phyloP scores from a whole-genome alignment of 1,284 basidiomycete genomes.

The Cryptococcus sp. region DNA sequence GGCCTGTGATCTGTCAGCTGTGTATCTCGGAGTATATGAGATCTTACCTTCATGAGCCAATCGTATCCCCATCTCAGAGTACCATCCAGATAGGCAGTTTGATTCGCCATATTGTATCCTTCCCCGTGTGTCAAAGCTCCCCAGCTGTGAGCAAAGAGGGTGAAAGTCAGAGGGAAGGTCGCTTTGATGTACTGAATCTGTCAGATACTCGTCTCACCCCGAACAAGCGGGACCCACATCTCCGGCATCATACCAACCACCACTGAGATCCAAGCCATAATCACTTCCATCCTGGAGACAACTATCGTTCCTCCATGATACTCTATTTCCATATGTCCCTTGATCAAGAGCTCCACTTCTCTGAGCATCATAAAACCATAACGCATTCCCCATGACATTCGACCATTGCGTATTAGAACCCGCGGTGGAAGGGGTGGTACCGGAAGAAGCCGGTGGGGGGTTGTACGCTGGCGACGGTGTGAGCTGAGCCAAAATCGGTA shows the following conservation, averaged over 20 bases:
- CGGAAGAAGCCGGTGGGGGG: conserved; percentile 59
- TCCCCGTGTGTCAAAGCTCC: conserved; percentile 73
- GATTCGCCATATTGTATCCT: conserved; percentile 76
- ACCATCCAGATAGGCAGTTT: conserved; percentile 81
- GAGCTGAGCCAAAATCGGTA: conserved; percentile 22
- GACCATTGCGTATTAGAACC: conserved; percentile 73
- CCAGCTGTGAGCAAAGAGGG: conserved; percentile 80
- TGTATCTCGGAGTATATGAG: neutral
- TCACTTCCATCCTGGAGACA: conserved; percentile 70
- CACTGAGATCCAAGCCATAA: conserved; percentile 67
- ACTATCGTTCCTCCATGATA: conserved; percentile 81
- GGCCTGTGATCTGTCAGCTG: conserved; percentile 53
- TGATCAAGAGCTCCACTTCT: conserved; percentile 68
- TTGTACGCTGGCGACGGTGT: conserved; percentile 33
- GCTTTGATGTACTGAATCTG: conserved; percentile 66
- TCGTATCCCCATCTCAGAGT: conserved; percentile 84
- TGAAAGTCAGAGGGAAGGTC: conserved; percentile 72
- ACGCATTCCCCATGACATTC: conserved; percentile 66
- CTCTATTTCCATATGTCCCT: conserved; percentile 58
- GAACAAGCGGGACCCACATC: conserved; percentile 25
- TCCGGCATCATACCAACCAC: conserved; percentile 86
- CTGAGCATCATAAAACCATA: conserved; percentile 90
- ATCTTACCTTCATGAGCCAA: conserved; percentile 74
- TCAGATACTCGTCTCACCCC: neutral
- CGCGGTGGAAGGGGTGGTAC: conserved; percentile 51